Evolutionary conservation across 2,329 filamentous ascomycete species (phyloP).

Genomic region (Trichoderma semiorbis): DNA sequence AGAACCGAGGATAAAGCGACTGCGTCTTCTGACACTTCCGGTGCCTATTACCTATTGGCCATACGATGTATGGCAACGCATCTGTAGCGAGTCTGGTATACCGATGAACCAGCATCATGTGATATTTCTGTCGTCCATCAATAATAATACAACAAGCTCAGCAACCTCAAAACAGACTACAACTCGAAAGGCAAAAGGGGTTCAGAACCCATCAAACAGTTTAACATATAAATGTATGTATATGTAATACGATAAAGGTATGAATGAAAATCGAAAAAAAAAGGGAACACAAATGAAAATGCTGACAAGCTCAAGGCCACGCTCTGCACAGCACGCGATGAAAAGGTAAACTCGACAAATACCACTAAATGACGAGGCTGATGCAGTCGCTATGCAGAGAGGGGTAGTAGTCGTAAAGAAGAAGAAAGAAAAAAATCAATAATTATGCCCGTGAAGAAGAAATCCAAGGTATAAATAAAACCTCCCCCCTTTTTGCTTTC

Average conservation of each 20-base stretch:
- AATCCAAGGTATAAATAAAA: conserved; percentile 6
- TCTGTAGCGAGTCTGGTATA: background rate
- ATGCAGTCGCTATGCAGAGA: conserved; percentile 13
- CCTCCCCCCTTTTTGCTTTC: background rate
- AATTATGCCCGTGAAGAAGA: conserved; percentile 11
- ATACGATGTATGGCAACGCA: background rate
- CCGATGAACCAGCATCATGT: background rate
- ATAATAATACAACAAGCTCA: background rate
- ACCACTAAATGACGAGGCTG: conserved; percentile 7
- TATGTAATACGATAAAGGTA: background rate
- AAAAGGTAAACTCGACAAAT: conserved; percentile 2
- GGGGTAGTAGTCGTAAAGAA: background rate
- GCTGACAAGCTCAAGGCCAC: conserved; percentile 15
- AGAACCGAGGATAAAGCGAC: background rate
- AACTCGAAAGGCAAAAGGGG: background rate
- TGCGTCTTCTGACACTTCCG: background rate
- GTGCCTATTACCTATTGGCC: background rate
- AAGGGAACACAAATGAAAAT: conserved; percentile 3
- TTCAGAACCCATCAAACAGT: background rate
- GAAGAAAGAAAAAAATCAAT: background rate
- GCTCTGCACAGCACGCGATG: conserved; percentile 14
- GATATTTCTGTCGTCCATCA: background rate
- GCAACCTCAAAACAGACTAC: background rate
- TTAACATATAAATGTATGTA: background rate
- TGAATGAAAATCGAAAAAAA: background rate